Conservation (phyloP, 1,139 yeast species). For the Candida glucosophila region DNA sequence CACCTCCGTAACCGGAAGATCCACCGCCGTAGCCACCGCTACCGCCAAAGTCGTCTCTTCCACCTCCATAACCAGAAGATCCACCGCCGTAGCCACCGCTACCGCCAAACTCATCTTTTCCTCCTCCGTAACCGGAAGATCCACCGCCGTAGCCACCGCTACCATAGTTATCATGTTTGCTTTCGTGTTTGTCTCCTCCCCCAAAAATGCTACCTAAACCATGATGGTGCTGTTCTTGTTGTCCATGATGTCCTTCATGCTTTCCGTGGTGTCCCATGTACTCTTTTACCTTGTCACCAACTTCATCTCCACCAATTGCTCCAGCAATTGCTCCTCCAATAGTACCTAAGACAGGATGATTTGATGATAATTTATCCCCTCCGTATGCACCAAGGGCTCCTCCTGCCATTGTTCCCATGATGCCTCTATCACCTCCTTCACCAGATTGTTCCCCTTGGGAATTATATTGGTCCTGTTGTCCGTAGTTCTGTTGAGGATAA, state of each 20-base stretch:
- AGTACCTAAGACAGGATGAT: conserved; percentile 45
- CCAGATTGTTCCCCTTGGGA: conserved; percentile 13
- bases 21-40: conserved; percentile 9
- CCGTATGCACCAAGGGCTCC: conserved; percentile 54
- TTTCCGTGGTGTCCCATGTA: conserved; percentile 9
- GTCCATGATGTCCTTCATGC: conserved; percentile 6
- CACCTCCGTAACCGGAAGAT: conserved; percentile 8
- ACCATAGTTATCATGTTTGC: conserved; percentile 6
- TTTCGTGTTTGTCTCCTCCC: conserved; percentile 6
- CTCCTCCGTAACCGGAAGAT: conserved; percentile 4
- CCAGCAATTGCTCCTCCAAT: conserved; percentile 56
- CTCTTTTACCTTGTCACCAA: conserved; percentile 32
- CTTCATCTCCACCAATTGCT: conserved; percentile 49
- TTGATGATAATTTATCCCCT: conserved; percentile 32
- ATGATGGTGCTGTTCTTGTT: conserved; percentile 4
- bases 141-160: conserved; percentile 8
- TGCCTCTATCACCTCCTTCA: conserved; percentile 46
- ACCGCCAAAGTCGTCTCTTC: conserved; percentile 6
- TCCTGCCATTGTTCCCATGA: conserved; percentile 46
- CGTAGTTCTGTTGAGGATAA: conserved; percentile 17
- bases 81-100: conserved; percentile 5
- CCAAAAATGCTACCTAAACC: conserved; percentile 9
- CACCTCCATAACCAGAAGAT: conserved; percentile 7
- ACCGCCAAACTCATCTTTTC: conserved; percentile 5
- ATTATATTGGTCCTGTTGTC: conserved; percentile 15